Evolutionary conservation across 2,329 filamentous ascomycete genomes (phyloP), one percentile per base, ranked within the genome.

Genomic region (Coniella vitis): DNA sequence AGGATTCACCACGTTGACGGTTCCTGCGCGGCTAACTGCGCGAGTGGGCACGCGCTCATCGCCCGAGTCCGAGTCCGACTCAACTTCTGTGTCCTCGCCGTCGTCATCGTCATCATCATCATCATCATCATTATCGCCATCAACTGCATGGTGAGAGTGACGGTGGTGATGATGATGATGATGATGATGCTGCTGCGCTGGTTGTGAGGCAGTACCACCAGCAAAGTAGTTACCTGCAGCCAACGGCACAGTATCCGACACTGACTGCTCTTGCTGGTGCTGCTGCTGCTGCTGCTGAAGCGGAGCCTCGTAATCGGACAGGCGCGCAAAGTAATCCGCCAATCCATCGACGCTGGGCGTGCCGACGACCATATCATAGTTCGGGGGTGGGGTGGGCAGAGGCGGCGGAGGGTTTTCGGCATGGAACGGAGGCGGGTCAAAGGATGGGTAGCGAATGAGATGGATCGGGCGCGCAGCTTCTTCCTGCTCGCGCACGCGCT

Each of bases 361-460:
- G 14, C 84, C 86, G 1, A 93, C 80, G 34, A 94, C 86, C 3
- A 76, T 74, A 51, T 91, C 87, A 63, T 96, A 95, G 49, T 86
- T 81, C 1, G 90, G 90, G 7, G 90, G 90, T 1, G 90, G 90
- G 0, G 89, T 94, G 0, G 69, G 61, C 47, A 68, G 54, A 2
- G 84, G 81, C 44, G 86, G 86, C 4, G 87, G 86, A 0, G 86
- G 83, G 4, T 82, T 76, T 46, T 94, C 86, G 4, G 88, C 88
- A 54, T 93, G 84, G 60, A 95, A 95, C 0, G 87, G 81, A 0
- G 90, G 90, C 2, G 90, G 90, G 51, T 90, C 90, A 68, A 90
- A 95, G 0, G 88, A 94, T 0, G 90, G 90, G 5, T 81, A 78
- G 20, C 90, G 83, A 29, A 95, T 68, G 2, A 95, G 75, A 63